Percentiles rank a stretch among this genome's conserved stretches.
Conservation (phyloP, 345 rosid genomes). For the Ceriops zippeliana region DNA sequence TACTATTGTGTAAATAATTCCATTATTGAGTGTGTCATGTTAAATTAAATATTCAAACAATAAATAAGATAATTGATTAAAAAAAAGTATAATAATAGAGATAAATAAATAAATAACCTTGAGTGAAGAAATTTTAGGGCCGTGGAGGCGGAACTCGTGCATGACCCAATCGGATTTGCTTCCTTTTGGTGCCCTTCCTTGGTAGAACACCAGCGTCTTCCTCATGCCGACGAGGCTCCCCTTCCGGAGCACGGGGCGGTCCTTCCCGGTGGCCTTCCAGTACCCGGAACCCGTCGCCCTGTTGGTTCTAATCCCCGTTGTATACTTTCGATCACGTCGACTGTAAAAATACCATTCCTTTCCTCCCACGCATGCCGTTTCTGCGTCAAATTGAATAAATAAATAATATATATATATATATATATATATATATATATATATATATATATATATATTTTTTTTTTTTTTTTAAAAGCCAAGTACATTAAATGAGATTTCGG, state of each 20-base stretch:
- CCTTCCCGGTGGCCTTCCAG: slow-evolving; percentile 98
- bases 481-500: too few species aligned
- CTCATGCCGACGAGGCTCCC: slow-evolving; percentile 81
- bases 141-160: slow-evolving; percentile 87
- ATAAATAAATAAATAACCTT: slow-evolving; percentile 28
- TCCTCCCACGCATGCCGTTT: slow-evolving; percentile 75
- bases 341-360: slow-evolving; percentile 92
- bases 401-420: too few species aligned
- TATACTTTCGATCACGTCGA: slow-evolving; percentile 76
- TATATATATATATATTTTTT: too few species aligned
- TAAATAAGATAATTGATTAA: too few species aligned
- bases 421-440: too few species aligned
- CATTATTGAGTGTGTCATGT: too few species aligned
- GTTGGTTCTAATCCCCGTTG: slow-evolving; percentile 82
- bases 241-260: slow-evolving; percentile 44
- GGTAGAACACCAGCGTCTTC: slow-evolving; percentile 85
- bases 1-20: too few species aligned
- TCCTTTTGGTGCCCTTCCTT: slow-evolving; percentile 94
- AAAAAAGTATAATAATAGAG: too few species aligned
- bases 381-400: slow-evolving; percentile 22
- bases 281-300: slow-evolving; percentile 81
- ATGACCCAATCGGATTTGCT: slow-evolving; percentile 79
- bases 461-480: too few species aligned
- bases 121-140: slow-evolving; percentile 25
- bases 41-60: too few species aligned